Conservation (phyloP, 2,329 filamentous ascomycete species). For the Neonectria coccinea region DNA sequence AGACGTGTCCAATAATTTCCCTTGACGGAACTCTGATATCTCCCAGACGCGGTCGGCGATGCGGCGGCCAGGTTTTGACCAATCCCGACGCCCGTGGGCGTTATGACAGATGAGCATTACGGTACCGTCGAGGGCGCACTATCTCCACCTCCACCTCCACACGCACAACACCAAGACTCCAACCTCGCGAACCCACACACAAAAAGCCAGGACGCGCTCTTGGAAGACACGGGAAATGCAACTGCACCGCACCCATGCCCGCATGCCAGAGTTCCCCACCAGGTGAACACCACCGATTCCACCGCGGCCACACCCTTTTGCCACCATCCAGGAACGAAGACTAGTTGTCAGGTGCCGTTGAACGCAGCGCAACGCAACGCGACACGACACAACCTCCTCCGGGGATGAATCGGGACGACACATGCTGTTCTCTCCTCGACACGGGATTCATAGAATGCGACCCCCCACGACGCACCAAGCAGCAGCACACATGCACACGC, state of each 20-base stretch:
- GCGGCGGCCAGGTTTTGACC: conserved; percentile 27
- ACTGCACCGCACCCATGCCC: neutral
- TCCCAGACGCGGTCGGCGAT: conserved; percentile 18
- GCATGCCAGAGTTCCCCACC: conserved; percentile 1
- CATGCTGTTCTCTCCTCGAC: neutral
- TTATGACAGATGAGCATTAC: conserved; percentile 46
- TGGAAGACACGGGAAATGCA: neutral
- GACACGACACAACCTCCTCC: conserved; percentile 1
- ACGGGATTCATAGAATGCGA: conserved; percentile 12
- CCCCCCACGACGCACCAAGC: conserved; percentile 14
- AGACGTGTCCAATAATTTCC: conserved; percentile 20
- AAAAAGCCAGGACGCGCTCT: conserved; percentile 5
- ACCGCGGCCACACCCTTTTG: conserved; percentile 12
- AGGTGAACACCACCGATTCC: neutral
- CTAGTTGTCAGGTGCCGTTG: too few species aligned
- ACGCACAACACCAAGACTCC: conserved; percentile 6
- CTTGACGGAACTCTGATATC: conserved; percentile 37
- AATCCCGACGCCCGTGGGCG: conserved; percentile 31
- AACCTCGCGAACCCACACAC: conserved; percentile 7
- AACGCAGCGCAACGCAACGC: neutral
- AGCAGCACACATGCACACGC: conserved; percentile 1
- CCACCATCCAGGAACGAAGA: conserved; percentile 18
- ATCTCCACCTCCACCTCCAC: conserved; percentile 30
- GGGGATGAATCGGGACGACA: conserved; percentile 15
- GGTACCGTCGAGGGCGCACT: conserved; percentile 27